Evolutionary conservation across 2,329 filamentous ascomycete species (phyloP).

Genomic region (Trichoderma aggressivum): DNA sequence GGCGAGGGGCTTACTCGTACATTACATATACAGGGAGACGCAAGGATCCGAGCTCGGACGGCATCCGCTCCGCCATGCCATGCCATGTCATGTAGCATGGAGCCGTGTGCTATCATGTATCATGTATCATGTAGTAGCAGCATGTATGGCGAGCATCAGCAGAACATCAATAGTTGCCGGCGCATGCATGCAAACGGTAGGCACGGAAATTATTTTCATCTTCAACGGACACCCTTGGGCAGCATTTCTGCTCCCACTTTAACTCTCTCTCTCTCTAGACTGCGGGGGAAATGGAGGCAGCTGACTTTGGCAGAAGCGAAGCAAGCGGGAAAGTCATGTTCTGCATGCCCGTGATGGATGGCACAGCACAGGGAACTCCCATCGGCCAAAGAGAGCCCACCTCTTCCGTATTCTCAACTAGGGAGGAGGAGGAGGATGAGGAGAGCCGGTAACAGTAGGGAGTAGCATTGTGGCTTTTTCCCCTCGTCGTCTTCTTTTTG

Average conservation of each 20-base stretch:
- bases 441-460: neutral
- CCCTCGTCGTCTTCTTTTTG: neutral
- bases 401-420: neutral
- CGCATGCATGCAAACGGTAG: conserved; percentile 10
- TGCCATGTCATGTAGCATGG: neutral
- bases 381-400: neutral
- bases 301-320: conserved; percentile 3
- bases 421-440: neutral
- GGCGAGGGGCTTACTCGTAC: conserved; percentile 5
- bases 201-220: conserved; percentile 8
- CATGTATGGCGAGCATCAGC: conserved; percentile 12
- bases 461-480: too few relatives aligned
- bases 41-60: conserved; percentile 11
- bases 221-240: neutral
- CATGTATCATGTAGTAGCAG: neutral
- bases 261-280: neutral
- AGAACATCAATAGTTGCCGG: neutral
- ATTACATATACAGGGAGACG: neutral
- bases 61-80: conserved; percentile 4
- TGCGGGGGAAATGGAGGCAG: conserved; percentile 12
- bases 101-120: neutral
- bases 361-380: neutral
- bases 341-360: neutral
- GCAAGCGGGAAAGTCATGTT: conserved; percentile 3
- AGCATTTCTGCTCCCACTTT: neutral